Evolutionary conservation across 192 early-diverging fungal genomes (phyloP), one percentile per base, ranked within the genome.

Genomic region (Backusella sp.): DNA sequence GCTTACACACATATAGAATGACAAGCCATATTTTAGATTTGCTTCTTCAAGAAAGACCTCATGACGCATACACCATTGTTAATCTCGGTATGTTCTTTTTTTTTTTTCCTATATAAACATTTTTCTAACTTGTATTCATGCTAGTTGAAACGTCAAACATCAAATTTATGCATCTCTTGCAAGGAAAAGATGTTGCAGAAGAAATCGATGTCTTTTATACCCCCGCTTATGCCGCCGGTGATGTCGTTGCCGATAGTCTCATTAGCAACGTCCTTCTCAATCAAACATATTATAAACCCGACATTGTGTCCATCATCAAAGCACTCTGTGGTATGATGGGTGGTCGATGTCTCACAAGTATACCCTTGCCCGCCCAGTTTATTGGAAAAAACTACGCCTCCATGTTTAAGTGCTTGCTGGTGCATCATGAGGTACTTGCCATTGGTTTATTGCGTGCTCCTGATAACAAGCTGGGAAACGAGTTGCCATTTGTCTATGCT

Each of bases 401-500:
- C 4, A 39, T 92, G 30, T 91, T 87, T 66, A 74, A 84, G 32
- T 77, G 72, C 11, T 76, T 92, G 19, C 74, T 84, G 19, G 42
- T 88, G 1, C 36, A 81, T 12, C 83, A 86, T 37, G 89, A 86
- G 6, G 82, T 90, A 4, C 56, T 92, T 28, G 84, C 89, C 0
- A 73, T 92, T 49, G 90, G 90, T 0, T 49, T 87, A 5, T 82
- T 83, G 32, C 78, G 86, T 7, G 80, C 78, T 0, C 76, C 84
- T 1, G 84, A 85, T 66, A 52, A 69, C 3, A 78, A 79, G 1
- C 66, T 84, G n/a, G 83, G 86, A 8, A 91, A 93, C 79, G 82
- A 80, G 39, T 68, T 87, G 6, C 90, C 91, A 0, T 93, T 89
- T 81, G 88, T 93, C 6, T 89, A 87, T 79, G 89, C 88, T 0